These are phyloP conservation scores for Citrus cavaleriei DNA, from an alignment of 345 rosid species.

Conservation along the genomic window DNA sequence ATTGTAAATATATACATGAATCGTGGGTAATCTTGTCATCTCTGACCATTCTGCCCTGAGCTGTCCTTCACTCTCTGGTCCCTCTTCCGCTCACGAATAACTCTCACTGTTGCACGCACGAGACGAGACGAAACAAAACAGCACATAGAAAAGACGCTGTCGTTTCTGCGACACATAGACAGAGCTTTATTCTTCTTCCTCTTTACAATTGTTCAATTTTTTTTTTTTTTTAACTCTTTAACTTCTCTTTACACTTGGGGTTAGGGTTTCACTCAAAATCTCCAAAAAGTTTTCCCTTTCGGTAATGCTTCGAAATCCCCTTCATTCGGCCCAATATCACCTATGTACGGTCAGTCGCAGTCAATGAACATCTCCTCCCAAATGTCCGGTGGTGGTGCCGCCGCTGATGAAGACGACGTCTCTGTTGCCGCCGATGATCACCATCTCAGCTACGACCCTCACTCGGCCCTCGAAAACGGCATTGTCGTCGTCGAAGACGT, in stretches of 20 bases:
- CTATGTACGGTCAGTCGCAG: conserved; percentile 67
- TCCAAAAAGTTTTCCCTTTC: background rate
- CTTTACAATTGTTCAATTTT: background rate
- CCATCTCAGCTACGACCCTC: conserved; percentile 38
- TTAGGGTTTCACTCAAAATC: conserved; percentile 21
- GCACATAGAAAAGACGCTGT: too few relatives aligned
- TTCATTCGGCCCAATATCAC: background rate
- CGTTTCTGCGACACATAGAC: too few relatives aligned
- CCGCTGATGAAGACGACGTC: conserved; percentile 32
- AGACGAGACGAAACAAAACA: too few relatives aligned
- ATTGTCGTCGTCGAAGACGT: conserved; percentile 46
- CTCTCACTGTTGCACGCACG: too few relatives aligned
- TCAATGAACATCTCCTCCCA: conserved; percentile 47
- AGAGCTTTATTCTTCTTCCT: background rate
- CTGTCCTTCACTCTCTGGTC: conserved; percentile 14
- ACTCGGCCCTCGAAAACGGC: conserved; percentile 40
- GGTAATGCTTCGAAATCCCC: conserved; percentile 32
- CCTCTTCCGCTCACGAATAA: background rate
- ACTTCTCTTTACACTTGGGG: conserved; percentile 6
- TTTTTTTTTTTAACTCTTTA: background rate
- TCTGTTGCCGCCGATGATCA: conserved; percentile 36
- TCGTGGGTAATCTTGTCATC: background rate
- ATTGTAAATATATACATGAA: background rate
- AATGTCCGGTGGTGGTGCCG: conserved; percentile 21
- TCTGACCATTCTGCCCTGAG: background rate